These are phyloP conservation scores for Solanum boliviense DNA, from an alignment of 257 asterid species.

Conservation along the genomic window DNA sequence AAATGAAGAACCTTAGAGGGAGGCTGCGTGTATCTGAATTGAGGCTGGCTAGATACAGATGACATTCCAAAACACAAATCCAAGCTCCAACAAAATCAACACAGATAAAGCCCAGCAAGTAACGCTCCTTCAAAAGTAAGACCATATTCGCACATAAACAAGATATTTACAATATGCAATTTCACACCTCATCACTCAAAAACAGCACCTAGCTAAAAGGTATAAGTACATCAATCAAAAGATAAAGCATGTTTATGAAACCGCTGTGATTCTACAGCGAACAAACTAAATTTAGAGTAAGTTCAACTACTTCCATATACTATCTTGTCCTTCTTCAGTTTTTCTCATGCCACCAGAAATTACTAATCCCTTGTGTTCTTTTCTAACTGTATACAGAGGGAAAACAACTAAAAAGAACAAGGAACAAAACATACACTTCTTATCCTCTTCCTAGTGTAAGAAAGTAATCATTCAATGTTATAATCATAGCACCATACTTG, in stretches of 20 bases:
- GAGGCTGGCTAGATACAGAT: conserved; percentile 92
- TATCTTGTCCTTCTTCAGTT: not conserved
- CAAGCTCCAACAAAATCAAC: conserved; percentile 15
- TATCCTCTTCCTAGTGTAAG: not conserved
- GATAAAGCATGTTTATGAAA: not conserved
- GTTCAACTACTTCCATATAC: not conserved
- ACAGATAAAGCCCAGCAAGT: not conserved
- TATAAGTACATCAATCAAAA: not conserved
- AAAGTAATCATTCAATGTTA: not conserved
- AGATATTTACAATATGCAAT: not conserved
- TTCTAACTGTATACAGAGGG: not conserved
- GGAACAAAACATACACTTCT: not conserved
- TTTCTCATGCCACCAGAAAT: not conserved
- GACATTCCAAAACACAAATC: conserved; percentile 47
- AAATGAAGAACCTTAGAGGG: conserved; percentile 98
- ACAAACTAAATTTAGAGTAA: not conserved
- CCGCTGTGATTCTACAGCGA: not conserved
- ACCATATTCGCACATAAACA: not conserved
- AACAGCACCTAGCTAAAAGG: not conserved
- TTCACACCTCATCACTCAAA: not conserved
- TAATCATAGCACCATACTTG: not conserved
- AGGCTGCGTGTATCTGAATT: conserved; percentile 91
- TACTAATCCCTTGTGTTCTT: not conserved
- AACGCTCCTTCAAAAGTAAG: not conserved
- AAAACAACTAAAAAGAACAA: not conserved